Evolutionary conservation across 768 basidiomycete genomes (phyloP).

Genomic region (Lactifluus piperatus): DNA sequence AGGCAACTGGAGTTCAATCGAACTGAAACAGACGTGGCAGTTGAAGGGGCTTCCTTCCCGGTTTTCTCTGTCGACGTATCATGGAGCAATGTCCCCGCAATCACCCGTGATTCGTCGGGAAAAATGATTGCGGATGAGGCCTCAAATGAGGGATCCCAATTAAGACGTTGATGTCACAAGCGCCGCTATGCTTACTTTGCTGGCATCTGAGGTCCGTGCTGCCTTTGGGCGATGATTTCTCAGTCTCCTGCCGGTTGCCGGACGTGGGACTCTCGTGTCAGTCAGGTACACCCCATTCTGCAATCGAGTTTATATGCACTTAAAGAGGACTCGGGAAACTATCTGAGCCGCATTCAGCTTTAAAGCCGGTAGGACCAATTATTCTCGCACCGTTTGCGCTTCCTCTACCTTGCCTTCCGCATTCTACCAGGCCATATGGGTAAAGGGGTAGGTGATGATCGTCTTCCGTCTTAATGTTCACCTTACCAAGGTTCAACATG

Average conservation of each 20-base stretch:
- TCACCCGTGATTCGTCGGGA: neutral
- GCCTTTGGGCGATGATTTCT: neutral
- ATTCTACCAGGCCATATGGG: constrained; percentile 19
- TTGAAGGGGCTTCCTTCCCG: neutral
- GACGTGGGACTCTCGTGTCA: neutral
- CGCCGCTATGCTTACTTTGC: neutral
- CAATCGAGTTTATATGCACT: neutral
- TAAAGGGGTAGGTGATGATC: constrained; percentile 23
- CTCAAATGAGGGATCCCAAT: too few species aligned
- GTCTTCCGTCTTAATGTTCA: neutral
- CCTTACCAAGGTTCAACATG: neutral
- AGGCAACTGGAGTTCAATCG: too few species aligned
- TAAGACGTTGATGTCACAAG: neutral
- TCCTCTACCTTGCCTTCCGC: neutral
- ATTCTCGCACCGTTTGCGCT: neutral
- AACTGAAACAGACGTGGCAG: neutral
- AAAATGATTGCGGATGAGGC: neutral
- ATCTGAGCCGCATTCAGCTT: neutral
- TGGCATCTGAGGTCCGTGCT: neutral
- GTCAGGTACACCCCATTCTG: neutral
- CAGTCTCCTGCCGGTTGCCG: neutral
- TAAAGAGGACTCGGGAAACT: neutral
- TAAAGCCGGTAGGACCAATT: neutral
- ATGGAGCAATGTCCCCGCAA: neutral
- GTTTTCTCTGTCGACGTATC: neutral